Evolutionary conservation across 129 eudicot species (phyloP).

Genomic region (Flaveria brownii): DNA sequence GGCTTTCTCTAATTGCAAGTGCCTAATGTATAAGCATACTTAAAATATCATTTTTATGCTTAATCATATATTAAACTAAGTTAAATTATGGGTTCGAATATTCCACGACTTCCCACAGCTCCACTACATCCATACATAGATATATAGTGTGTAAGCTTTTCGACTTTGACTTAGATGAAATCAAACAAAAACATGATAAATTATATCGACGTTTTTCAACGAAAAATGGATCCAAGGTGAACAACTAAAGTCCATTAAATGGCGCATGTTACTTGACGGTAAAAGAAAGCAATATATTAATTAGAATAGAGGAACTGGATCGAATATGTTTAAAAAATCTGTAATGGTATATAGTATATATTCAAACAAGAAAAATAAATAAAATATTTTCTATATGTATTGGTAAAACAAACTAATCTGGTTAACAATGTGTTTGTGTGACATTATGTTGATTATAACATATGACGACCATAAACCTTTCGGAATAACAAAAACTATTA

Average conservation of each 20-base stretch:
- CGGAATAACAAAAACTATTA: no score
- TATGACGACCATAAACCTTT: no score
- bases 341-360: background rate
- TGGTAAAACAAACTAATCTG: no score
- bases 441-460: no score
- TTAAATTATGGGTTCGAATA: background rate
- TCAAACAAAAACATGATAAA: background rate
- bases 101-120: background rate
- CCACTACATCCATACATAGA: background rate
- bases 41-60: no score
- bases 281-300: slow-evolving; percentile 23
- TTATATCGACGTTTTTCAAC: background rate
- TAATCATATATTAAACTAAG: no score
- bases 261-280: slow-evolving; percentile 34
- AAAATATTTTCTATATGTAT: background rate
- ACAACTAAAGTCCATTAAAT: slow-evolving; percentile 19
- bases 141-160: background rate
- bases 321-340: background rate
- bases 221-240: slow-evolving; percentile 21
- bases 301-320: background rate
- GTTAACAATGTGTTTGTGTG: no score
- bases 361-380: background rate
- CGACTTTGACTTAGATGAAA: background rate
- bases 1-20: no score
- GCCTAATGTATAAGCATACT: no score